Base-by-base conservation (phyloP, 306 rosid species). In the Pterocarpus macrocarpus region DNA sequence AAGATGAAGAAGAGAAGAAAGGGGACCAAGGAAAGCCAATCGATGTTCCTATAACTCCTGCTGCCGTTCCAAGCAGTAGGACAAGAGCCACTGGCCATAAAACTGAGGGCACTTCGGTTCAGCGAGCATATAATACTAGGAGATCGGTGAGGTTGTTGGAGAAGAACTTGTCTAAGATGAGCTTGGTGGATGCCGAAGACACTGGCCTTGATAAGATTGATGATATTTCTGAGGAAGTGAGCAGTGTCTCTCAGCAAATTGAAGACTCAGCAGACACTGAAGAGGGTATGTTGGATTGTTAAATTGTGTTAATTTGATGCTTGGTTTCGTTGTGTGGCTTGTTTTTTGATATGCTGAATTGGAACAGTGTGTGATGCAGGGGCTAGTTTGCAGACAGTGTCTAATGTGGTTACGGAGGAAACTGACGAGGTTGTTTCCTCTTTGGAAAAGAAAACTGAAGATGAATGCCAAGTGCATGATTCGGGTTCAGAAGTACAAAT, bases 61-160 rank as follows among this genome's bases (percentile, higher is more conserved):
- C 88, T 4, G 90, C 84, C 2, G 88, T 78, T 12, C 83, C 86
- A 4, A 81, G 81, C 33, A 79, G 83, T 61, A 81, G 79, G 81
- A 73, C 71, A 57, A 86, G 82, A 76, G 88, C 78, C 50, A 67
- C 84, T 1, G 77, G 75, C 22, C 82, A 79, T 49, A 84, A 81
- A 64, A 64, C 9, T 1, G 85, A 89, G 71, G 86, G 53, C 8
- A 43, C 64, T 75, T 50, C 91, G 2, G 79, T 80, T 56, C 92
- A 78, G 85, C 43, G 67, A 2, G 75, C 61, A 0, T 90, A 87
- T 83, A 90, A 84, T 71, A 95, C 99, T 0, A 82, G 99, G 87
- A 81, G 92, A 47, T 95, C 98, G 0, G 89, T 89, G 16, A 92
- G 93, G 61, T 71, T 90, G 72, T 49, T 91, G 88, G 94, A 85